Base-by-base conservation (phyloP, 768 basidiomycete species). In the Termitomyces sp. region DNA sequence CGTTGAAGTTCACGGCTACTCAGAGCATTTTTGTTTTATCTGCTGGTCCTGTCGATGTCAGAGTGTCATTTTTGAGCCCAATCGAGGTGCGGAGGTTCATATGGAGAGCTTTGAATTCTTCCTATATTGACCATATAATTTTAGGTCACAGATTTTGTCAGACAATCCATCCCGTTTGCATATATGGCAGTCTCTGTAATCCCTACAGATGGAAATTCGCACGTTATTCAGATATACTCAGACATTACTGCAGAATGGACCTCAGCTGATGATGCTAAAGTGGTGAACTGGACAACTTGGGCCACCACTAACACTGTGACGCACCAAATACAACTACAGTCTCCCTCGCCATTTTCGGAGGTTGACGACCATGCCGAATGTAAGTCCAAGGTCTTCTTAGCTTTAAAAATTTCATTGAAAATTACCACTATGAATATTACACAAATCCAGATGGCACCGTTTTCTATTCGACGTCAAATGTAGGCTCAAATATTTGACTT, bases 21-120 rank as follows among this genome's bases (percentile, higher is more conserved):
- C 85, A 86, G 66, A 86, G 83, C 61, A 78, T 76, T 44, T 89
- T 88, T 63, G 77, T 81, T 4, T 67, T 89, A 49, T 78, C 78
- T 6, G 85, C 88, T 3, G 88, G 87, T 4, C 81, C 83, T 3
- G 74, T 89, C 16, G 83, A 87, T 61, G 63, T 88, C 36, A 83
- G 78, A 6, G 78, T 82, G 16, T 82, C 74, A 1, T 89, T 89
- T 66, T 70, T 88, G 45, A 87, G 85, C 59, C 86, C 87, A 6
- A 80, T 89, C 11, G 86, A 87, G 75, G 85, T 86, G 66, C 45
- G 62, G 36, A 30, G 27, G 6, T 37, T 20, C 15, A 18, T 34
- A 27, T 46, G 45, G 4, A 34, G 44, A 27, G 24, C n/a, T 41
- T 2, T 9, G 37, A 53, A 31, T 16, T 11, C n/a, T 30, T 36